These are phyloP conservation scores for Cenchrus purpureus DNA, from an alignment of 176 grass and related monocot species.

Conservation along the genomic window DNA sequence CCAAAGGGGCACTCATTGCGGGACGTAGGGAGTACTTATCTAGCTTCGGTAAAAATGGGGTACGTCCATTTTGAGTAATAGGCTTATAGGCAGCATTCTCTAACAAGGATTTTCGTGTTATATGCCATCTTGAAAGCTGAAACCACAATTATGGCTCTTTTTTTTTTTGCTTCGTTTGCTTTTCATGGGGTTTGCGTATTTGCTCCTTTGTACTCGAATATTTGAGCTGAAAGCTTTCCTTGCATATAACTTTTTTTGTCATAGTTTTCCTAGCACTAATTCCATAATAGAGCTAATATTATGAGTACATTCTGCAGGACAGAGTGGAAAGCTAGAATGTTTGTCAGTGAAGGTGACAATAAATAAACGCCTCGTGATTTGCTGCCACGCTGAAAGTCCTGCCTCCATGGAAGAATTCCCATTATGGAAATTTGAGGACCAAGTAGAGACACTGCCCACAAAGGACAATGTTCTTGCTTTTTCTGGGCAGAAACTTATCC, in stretches of 20 bases:
- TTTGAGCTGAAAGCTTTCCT: conserved; percentile 33
- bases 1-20: too few relatives aligned
- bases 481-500: conserved; percentile 77
- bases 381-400: conserved; percentile 84
- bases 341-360: conserved; percentile 78
- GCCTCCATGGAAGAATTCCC: conserved; percentile 88
- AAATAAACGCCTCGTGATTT: conserved; percentile 72
- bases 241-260: conserved; percentile 19
- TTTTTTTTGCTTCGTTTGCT: conserved; percentile 13
- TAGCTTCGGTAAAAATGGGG: conserved; percentile 1
- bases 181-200: neutral
- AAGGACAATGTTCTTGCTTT: conserved; percentile 67
- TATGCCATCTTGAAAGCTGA: conserved; percentile 40
- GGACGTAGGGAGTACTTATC: neutral
- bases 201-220: conserved; percentile 8
- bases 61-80: conserved; percentile 11
- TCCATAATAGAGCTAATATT: conserved; percentile 36
- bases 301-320: conserved; percentile 65
- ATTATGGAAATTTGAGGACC: conserved; percentile 89
- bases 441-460: conserved; percentile 69
- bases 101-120: conserved; percentile 16
- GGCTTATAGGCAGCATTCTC: neutral
- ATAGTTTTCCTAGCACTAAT: conserved; percentile 29
- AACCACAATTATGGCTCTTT: neutral
- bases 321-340: conserved; percentile 97